phyloP scores from a whole-genome alignment of 345 rosid species.

The Boechera retrofracta region DNA sequence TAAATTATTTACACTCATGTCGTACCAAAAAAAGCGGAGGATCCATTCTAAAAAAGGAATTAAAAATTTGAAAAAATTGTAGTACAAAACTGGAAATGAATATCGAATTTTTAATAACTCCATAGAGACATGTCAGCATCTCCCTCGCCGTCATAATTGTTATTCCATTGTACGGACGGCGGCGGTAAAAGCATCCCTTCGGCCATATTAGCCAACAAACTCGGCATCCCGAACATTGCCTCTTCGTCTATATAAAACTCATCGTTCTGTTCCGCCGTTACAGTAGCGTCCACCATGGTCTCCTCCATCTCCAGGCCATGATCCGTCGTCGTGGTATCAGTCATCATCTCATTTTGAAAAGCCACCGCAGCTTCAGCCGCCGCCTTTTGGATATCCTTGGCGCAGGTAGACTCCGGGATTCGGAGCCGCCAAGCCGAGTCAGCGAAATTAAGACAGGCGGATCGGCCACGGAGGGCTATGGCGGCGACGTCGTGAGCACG shows the following conservation, averaged over 20 bases:
- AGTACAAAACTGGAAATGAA: background rate
- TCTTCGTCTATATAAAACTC: conserved; percentile 53
- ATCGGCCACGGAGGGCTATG: conserved; percentile 67
- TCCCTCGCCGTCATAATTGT: conserved; percentile 23
- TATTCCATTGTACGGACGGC: conserved; percentile 6
- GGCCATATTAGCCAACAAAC: conserved; percentile 65
- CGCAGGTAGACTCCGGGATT: conserved; percentile 57
- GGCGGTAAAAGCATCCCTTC: conserved; percentile 68
- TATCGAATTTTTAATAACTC: conserved; percentile 48
- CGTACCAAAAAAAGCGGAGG: background rate
- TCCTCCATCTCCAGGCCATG: conserved; percentile 16
- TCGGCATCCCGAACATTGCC: conserved; percentile 64
- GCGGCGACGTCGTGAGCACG: conserved; percentile 93
- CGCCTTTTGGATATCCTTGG: conserved; percentile 67
- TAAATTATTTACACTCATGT: background rate
- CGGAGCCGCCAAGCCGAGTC: conserved; percentile 86
- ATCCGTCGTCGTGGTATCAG: background rate
- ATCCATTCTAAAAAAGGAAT: background rate
- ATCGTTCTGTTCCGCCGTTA: background rate
- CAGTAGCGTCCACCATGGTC: background rate
- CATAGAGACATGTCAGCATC: conserved; percentile 56
- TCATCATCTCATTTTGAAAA: conserved; percentile 26
- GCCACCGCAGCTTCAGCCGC: conserved; percentile 39
- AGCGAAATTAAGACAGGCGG: conserved; percentile 83
- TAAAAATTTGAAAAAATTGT: background rate